A percentile compares a stretch with the other conserved stretches of the same genome.
These are phyloP conservation scores for Exophiala viscosa DNA, from an alignment of 2,329 filamentous ascomycete genomes.

Conservation along the genomic window DNA sequence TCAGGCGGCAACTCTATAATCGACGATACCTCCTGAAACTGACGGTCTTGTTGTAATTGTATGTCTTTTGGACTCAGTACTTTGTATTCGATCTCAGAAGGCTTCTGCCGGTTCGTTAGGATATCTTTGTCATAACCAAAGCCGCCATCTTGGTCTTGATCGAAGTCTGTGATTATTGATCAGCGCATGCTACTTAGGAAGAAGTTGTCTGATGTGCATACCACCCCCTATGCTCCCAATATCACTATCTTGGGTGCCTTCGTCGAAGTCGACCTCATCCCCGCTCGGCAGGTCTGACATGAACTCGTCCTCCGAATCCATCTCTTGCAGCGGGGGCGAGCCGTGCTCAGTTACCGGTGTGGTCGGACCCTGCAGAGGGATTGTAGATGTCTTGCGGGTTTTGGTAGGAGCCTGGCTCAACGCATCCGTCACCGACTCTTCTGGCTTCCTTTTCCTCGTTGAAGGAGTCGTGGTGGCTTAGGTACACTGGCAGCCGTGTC, in stretches of 20 bases:
- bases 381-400: constrained; percentile 33
- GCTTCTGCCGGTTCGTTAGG: constrained; percentile 65
- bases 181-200: constrained; percentile 1
- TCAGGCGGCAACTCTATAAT: constrained; percentile 87
- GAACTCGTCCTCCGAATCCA: constrained; percentile 96
- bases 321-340: constrained; percentile 49
- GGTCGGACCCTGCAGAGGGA: constrained; percentile 32
- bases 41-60: constrained; percentile 75
- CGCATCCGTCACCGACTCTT: constrained; percentile 38
- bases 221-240: constrained; percentile 40
- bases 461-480: constrained; percentile 51
- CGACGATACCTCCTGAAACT: constrained; percentile 85
- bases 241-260: constrained; percentile 66
- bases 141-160: constrained; percentile 56
- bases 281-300: constrained; percentile 79
- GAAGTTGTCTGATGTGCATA: constrained; percentile 10
- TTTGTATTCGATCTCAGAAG: constrained; percentile 80
- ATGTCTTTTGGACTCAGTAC: constrained; percentile 79
- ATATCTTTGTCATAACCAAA: constrained; percentile 69
- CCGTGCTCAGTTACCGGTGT: constrained; percentile 50
- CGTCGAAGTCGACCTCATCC: constrained; percentile 65
- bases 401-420: constrained; percentile 30
- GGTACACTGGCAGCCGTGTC: constrained; percentile 23
- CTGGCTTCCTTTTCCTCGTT: constrained; percentile 53
- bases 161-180: constrained; percentile 48